Conservation (phyloP, 2,329 filamentous ascomycete species). For the Microcera coccophila region DNA sequence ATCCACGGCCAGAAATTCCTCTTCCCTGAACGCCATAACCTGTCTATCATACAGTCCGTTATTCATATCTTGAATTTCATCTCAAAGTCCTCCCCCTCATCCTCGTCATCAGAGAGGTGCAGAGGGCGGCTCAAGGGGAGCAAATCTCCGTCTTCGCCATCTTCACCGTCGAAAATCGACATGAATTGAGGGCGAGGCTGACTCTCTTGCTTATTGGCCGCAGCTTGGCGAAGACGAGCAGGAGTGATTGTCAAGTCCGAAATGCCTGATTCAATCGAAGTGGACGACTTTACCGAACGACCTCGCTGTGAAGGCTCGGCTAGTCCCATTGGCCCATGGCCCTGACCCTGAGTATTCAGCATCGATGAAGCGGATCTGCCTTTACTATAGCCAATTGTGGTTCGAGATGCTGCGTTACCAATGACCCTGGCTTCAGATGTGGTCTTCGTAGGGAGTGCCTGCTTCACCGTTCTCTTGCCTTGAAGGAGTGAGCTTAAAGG, state of each 20-base stretch:
- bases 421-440: constrained; percentile 55
- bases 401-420: constrained; percentile 67
- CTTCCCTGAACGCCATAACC: constrained; percentile 19
- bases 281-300: constrained; percentile 15
- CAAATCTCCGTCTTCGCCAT: constrained; percentile 31
- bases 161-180: constrained; percentile 54
- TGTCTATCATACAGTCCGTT: constrained; percentile 9
- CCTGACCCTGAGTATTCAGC: constrained; percentile 32
- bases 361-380: constrained; percentile 58
- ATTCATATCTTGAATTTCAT: constrained; percentile 42
- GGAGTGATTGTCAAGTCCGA: constrained; percentile 46
- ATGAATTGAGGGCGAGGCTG: constrained; percentile 50
- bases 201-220: constrained; percentile 18
- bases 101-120: constrained; percentile 42
- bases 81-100: constrained; percentile 56
- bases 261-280: constrained; percentile 10
- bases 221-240: constrained; percentile 31
- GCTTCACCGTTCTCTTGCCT: constrained; percentile 32
- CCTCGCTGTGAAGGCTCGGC: constrained; percentile 11
- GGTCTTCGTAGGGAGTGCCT: constrained; percentile 42
- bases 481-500: constrained; percentile 31
- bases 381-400: constrained; percentile 80
- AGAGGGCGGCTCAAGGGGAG: constrained; percentile 24
- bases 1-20: not conserved
- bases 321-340: no score